Conservation (phyloP, 2,329 filamentous ascomycete species). For the Rosellinia necatrix region DNA sequence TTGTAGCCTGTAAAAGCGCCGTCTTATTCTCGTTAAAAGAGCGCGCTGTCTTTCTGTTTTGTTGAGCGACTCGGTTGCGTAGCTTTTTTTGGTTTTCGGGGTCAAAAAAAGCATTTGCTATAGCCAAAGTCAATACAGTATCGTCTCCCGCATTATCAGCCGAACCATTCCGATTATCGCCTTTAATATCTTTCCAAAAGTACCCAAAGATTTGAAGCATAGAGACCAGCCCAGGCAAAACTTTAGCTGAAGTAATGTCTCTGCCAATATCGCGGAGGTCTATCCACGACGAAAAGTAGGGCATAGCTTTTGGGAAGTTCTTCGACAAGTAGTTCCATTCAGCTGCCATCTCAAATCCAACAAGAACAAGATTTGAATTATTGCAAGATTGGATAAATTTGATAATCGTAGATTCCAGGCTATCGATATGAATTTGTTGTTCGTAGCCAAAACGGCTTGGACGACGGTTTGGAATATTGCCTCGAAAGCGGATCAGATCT, state of each 20-base stretch:
- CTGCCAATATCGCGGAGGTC: constrained; percentile 14
- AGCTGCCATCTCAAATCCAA: constrained; percentile 13
- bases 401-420: constrained; percentile 14
- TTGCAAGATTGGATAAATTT: constrained; percentile 13
- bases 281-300: constrained; percentile 13
- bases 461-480: constrained; percentile 8
- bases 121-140: constrained; percentile 13
- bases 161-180: constrained; percentile 9
- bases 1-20: background rate
- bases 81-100: constrained; percentile 12
- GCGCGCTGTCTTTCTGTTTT: constrained; percentile 1
- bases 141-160: constrained; percentile 8
- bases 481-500: constrained; percentile 13
- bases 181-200: constrained; percentile 13
- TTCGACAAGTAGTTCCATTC: constrained; percentile 10
- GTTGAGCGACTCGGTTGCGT: constrained; percentile 3
- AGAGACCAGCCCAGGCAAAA: constrained; percentile 4
- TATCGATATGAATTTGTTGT: constrained; percentile 5
- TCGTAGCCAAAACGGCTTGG: constrained; percentile 7
- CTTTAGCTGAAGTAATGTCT: constrained; percentile 11
- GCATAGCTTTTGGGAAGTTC: constrained; percentile 2
- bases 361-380: constrained; percentile 9
- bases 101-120: constrained; percentile 4
- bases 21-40: constrained; percentile 1
- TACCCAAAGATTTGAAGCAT: constrained; percentile 11